Evolutionary conservation across 78 protist species (phyloP).

Genomic region (Trichosphaerium sp.): DNA sequence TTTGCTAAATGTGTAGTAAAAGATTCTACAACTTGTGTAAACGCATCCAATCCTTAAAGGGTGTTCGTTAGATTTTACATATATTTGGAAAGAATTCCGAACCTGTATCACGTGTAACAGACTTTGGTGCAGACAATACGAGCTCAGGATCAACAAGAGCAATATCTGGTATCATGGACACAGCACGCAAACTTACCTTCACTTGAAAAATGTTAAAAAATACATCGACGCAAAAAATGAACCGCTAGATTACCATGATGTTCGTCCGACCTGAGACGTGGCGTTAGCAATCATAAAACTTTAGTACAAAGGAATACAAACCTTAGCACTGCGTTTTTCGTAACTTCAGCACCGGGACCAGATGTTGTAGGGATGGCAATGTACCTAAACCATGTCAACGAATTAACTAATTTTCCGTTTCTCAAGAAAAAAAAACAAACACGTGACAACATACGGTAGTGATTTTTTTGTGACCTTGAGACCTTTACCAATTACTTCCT

Average conservation of each 20-base stretch:
- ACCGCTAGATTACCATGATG: neutral
- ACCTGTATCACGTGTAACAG: conserved; percentile 10
- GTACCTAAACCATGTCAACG: conserved; percentile 1
- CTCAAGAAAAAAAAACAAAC: neutral
- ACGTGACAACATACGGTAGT: neutral
- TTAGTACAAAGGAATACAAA: neutral
- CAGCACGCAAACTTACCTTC: neutral
- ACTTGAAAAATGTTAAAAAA: too few relatives aligned
- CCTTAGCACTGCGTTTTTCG: conserved; percentile 5
- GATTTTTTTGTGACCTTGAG: neutral
- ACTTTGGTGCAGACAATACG: neutral
- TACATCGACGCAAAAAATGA: too few relatives aligned
- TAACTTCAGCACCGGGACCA: conserved; percentile 49
- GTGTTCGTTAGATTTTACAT: neutral
- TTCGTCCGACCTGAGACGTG: neutral
- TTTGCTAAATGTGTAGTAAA: conserved; percentile 1
- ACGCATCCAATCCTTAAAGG: conserved; percentile 20
- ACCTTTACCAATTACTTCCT: neutral
- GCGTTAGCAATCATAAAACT: neutral
- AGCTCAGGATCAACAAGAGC: conserved; percentile 32
- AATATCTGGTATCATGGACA: conserved; percentile 9
- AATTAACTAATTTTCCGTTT: neutral
- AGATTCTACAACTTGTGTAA: conserved; percentile 26
- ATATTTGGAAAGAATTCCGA: neutral
- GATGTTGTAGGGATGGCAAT: conserved; percentile 48